These are phyloP conservation scores for Ottelia alismoides DNA, from an alignment of 106 monocot species.

Conservation along the genomic window DNA sequence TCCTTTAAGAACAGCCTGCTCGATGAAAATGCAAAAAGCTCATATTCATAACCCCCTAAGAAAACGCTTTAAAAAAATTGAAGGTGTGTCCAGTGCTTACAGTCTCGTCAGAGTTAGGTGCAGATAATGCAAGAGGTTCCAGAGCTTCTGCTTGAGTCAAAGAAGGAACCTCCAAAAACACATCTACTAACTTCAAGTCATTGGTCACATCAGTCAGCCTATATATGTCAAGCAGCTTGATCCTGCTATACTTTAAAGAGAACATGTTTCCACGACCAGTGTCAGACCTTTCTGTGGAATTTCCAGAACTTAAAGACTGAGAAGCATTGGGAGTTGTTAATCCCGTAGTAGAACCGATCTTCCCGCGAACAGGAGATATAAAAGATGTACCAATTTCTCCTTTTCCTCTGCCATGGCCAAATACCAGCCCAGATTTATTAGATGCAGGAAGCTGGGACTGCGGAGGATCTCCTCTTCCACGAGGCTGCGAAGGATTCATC, in stretches of 20 bases:
- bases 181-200: conserved; percentile 21
- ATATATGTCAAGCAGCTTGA: conserved; percentile 89
- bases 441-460: conserved; percentile 19
- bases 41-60: neutral
- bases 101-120: conserved; percentile 66
- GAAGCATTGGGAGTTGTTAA: conserved; percentile 12
- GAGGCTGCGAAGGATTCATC: conserved; percentile 36
- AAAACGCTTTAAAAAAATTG: neutral
- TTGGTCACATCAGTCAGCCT: conserved; percentile 47
- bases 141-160: conserved; percentile 40
- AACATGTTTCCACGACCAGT: conserved; percentile 26
- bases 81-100: too few species aligned
- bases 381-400: conserved; percentile 39
- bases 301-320: conserved; percentile 21
- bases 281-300: conserved; percentile 31
- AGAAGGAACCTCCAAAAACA: conserved; percentile 52
- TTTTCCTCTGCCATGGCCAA: conserved; percentile 59
- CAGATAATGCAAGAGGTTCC: conserved; percentile 72
- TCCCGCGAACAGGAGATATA: conserved; percentile 41
- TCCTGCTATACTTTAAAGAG: conserved; percentile 59
- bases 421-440: conserved; percentile 27
- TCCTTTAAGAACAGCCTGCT: conserved; percentile 68
- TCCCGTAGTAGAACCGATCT: conserved; percentile 12
- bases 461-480: conserved; percentile 50
- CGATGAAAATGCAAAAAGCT: conserved; percentile 3